Conservation (phyloP, 306 rosid species). For the Lathyrus sativus region DNA sequence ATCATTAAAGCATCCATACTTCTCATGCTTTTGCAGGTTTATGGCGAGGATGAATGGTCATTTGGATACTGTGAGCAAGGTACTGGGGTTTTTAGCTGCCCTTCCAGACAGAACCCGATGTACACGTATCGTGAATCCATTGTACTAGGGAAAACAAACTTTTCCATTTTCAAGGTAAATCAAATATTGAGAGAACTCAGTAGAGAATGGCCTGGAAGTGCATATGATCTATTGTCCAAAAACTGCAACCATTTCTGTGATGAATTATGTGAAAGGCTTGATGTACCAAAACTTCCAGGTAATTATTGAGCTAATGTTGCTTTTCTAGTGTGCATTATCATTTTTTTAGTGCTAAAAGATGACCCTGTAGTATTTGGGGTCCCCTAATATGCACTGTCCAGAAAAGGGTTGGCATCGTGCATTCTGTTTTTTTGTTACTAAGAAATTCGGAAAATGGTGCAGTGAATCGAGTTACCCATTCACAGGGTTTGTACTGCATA, state of each 20-base stretch:
- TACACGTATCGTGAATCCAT: slow-evolving; percentile 82
- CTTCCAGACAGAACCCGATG: slow-evolving; percentile 92
- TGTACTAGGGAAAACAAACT: slow-evolving; percentile 72
- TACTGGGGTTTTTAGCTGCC: slow-evolving; percentile 94
- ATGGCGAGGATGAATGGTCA: slow-evolving; percentile 97
- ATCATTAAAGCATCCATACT: too few species aligned
- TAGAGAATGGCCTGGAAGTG: slow-evolving; percentile 94
- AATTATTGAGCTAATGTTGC: slow-evolving; percentile 27
- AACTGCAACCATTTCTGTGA: slow-evolving; percentile 99
- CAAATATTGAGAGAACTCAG: slow-evolving; percentile 95
- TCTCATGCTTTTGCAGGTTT: slow-evolving; percentile 49
- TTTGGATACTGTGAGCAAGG: slow-evolving; percentile 99
- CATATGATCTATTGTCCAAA: slow-evolving; percentile 84
- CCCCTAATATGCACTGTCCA: neutral
- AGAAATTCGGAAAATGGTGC: neutral
- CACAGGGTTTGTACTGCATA: neutral
- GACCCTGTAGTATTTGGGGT: neutral
- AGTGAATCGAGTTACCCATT: neutral
- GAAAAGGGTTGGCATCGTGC: neutral
- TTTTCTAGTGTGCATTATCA: slow-evolving; percentile 5
- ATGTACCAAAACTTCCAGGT: slow-evolving; percentile 96
- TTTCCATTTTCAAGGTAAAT: slow-evolving; percentile 71
- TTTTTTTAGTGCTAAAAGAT: neutral
- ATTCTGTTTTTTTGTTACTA: neutral
- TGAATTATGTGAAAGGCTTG: slow-evolving; percentile 87